Conservation (phyloP, 495 filamentous ascomycete species). For the Tuber borchii region DNA sequence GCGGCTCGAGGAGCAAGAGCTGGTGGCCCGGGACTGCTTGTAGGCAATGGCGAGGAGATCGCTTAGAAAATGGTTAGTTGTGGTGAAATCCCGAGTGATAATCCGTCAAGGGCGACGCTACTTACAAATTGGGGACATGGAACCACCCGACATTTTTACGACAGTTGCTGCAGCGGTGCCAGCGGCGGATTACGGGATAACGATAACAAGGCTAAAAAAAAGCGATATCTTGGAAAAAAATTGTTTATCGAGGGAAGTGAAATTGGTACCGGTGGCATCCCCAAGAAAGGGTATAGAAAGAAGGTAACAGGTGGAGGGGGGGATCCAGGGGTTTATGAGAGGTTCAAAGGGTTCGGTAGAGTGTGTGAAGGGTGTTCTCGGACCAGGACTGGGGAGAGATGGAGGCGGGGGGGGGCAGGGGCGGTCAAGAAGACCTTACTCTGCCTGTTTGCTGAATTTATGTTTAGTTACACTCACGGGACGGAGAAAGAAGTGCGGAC, state of each 20-base stretch:
- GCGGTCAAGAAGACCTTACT: neutral
- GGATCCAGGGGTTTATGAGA: neutral
- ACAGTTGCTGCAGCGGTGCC: neutral
- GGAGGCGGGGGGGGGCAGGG: neutral
- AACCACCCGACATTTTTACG: constrained; percentile 28
- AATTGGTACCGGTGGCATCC: neutral
- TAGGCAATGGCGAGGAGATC: constrained; percentile 39
- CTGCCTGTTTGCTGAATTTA: neutral
- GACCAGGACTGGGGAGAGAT: neutral
- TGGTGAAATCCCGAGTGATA: constrained; percentile 12
- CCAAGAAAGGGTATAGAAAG: neutral
- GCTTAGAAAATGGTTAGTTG: constrained; percentile 23
- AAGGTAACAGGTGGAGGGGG: neutral
- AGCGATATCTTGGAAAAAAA: neutral
- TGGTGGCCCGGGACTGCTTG: constrained; percentile 38
- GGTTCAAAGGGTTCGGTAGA: neutral
- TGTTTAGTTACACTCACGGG: neutral
- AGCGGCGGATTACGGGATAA: neutral
- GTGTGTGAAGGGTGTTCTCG: neutral
- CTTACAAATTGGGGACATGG: constrained; percentile 31
- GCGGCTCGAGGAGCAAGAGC: constrained; percentile 32
- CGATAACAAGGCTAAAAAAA: neutral
- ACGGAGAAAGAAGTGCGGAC: neutral
- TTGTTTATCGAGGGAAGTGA: neutral
- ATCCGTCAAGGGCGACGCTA: neutral